These are phyloP conservation scores for Aspergillus cavernicola DNA, from an alignment of 495 filamentous ascomycete genomes.

Conservation along the genomic window DNA sequence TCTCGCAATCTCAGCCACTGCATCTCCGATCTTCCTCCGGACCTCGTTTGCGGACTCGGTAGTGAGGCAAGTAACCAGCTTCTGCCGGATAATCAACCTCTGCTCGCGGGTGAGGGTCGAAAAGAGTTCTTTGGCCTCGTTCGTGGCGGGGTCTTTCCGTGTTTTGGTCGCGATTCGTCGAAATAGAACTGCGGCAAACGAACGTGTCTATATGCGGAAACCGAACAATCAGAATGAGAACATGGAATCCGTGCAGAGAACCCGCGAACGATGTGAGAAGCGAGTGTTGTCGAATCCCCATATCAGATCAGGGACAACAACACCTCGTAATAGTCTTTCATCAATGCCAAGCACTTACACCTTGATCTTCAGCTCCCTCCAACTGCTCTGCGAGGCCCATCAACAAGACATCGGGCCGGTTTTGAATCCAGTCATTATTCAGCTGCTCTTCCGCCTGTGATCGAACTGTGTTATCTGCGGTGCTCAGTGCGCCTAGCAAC, in stretches of 20 bases:
- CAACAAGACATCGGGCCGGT: slow-evolving; percentile 77
- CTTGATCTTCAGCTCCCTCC: slow-evolving; percentile 61
- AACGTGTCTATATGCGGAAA: slow-evolving; percentile 58
- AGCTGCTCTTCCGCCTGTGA: slow-evolving; percentile 85
- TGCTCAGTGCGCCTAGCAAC: slow-evolving; percentile 81
- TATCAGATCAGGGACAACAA: not conserved
- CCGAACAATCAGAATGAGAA: slow-evolving; percentile 10
- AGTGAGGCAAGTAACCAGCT: slow-evolving; percentile 72
- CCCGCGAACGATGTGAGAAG: not conserved
- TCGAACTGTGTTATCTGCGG: slow-evolving; percentile 82
- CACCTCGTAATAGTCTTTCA: not conserved
- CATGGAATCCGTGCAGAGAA: not conserved
- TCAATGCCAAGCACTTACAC: slow-evolving; percentile 50
- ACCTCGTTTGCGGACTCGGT: slow-evolving; percentile 66
- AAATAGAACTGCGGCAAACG: slow-evolving; percentile 92
- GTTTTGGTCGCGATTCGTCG: slow-evolving; percentile 87
- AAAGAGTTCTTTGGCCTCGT: slow-evolving; percentile 77
- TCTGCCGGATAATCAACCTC: slow-evolving; percentile 71
- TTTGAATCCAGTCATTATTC: slow-evolving; percentile 80
- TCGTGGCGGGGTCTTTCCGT: slow-evolving; percentile 66
- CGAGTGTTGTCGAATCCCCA: not conserved
- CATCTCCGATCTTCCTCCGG: slow-evolving; percentile 93
- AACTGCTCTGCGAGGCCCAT: slow-evolving; percentile 95
- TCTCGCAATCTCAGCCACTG: slow-evolving; percentile 89
- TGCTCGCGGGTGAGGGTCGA: slow-evolving; percentile 67